Evolutionary conservation across 371 early-diverging fungal species (phyloP).

Genomic region (Syncephalis fuscata): DNA sequence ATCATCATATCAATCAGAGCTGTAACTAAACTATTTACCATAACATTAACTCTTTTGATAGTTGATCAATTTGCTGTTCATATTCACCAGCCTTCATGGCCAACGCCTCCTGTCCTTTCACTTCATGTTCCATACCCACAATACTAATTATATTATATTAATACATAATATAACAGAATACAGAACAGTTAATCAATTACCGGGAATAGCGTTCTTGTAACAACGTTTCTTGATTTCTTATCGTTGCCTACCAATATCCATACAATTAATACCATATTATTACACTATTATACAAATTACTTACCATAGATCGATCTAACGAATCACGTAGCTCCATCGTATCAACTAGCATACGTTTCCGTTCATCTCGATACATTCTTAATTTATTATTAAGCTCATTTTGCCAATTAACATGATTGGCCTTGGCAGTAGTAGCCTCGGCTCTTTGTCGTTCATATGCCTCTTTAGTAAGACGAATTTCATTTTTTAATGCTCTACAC

Average conservation of each 20-base stretch:
- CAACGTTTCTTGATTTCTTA: background rate
- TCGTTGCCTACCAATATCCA: background rate
- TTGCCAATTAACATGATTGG: slow-evolving; percentile 45
- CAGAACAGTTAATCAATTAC: background rate
- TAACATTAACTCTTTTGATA: slow-evolving; percentile 33
- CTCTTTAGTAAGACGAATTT: slow-evolving; percentile 27
- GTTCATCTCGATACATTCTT: slow-evolving; percentile 30
- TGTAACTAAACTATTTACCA: too few species aligned
- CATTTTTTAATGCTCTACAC: slow-evolving; percentile 29
- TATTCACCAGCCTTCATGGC: slow-evolving; percentile 27
- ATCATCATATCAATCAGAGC: too few species aligned
- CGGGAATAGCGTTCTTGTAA: background rate
- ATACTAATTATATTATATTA: slow-evolving; percentile 12
- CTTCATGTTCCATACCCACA: slow-evolving; percentile 28
- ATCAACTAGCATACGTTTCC: slow-evolving; percentile 33
- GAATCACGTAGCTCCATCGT: slow-evolving; percentile 20
- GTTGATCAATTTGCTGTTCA: slow-evolving; percentile 31
- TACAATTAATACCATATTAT: background rate
- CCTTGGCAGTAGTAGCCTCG: slow-evolving; percentile 30
- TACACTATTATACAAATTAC: background rate
- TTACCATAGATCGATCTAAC: slow-evolving; percentile 19
- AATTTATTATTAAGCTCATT: slow-evolving; percentile 34
- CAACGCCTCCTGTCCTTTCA: slow-evolving; percentile 24
- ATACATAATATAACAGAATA: background rate
- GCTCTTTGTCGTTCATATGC: slow-evolving; percentile 28